These are phyloP conservation scores for Lodderomyces oxycetoniae DNA, from an alignment of 1,139 yeast genomes.

Conservation along the genomic window DNA sequence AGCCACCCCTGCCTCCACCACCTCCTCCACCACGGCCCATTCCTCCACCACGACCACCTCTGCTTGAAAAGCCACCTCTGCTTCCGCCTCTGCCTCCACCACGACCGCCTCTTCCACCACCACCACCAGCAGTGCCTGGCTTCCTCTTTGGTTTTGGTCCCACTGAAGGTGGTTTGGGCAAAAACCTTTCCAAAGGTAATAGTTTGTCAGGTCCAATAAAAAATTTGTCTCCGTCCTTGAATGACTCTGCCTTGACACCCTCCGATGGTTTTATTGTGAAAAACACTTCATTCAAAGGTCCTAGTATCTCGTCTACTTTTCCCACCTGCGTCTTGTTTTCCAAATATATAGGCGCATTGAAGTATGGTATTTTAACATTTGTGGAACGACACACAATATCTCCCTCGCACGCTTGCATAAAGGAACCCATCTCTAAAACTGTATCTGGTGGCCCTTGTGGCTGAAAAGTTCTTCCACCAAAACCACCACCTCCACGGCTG, in stretches of 20 bases:
- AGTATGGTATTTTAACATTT: conserved; percentile 92
- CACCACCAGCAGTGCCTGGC: conserved; percentile 42
- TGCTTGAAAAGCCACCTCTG: conserved; percentile 39
- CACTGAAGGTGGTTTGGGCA: conserved; percentile 80
- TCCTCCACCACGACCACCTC: conserved; percentile 15
- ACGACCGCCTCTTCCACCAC: conserved; percentile 23
- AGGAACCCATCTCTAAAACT: conserved; percentile 91
- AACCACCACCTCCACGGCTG: conserved; percentile 57
- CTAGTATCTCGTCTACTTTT: conserved; percentile 96
- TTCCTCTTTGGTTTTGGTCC: conserved; percentile 80
- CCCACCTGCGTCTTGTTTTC: conserved; percentile 96
- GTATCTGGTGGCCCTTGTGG: conserved; percentile 92
- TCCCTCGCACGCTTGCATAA: conserved; percentile 91
- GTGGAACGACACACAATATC: conserved; percentile 95
- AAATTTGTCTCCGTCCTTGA: conserved; percentile 93
- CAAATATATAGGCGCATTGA: conserved; percentile 96
- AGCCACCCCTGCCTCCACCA: conserved; percentile 19
- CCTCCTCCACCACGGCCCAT: conserved; percentile 15
- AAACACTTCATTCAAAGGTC: conserved; percentile 94
- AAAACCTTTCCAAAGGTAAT: conserved; percentile 90
- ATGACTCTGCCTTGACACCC: conserved; percentile 91
- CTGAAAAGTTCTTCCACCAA: conserved; percentile 53
- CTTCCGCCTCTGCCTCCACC: conserved; percentile 43
- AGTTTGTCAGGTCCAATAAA: conserved; percentile 93
- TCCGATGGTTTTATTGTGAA: conserved; percentile 95